Evolutionary conservation across 1,139 yeast genomes (phyloP), one percentile per base, ranked within the genome.

Genomic region (Kodamaea anthophila): DNA sequence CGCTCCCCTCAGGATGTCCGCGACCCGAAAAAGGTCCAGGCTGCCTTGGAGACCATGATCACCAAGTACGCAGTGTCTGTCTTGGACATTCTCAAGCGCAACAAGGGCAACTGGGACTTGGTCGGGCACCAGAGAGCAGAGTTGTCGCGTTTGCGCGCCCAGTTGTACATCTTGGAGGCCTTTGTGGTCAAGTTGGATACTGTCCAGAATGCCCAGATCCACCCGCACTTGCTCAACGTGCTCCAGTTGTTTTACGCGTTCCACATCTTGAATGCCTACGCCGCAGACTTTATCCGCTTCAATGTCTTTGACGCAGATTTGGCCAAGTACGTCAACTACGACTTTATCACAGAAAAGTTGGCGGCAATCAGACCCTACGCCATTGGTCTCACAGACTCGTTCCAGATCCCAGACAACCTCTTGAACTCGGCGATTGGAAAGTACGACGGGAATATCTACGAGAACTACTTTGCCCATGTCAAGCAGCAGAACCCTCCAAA

Each of bases 321-420:
- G 26, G 54, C 61, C 42, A 49, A 57, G 30, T 49, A 49, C 28
- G 49, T 63, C 41, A 54, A 56, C 35, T 47, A 58, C 33, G 44
- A 44, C 29, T 49, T 51, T 35, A 53, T 62, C 37, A 62, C 67
- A 31, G 52, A 47, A 31, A 50, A 61, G 34, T 60, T 64, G 43
- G 40, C 41, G 31, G 60, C 59, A 36, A 43, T 66, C 36, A 62
- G 73, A 52, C 70, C 70, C 24, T 56, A 63, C 38, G 66, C 60
- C 24, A 54, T 66, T 39, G 65, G 68, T 15, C 61, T 55, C 38
- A 65, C 72, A 24, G 73, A 66, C 47, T 53, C 72, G n/a, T 66
- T 66, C 68, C 68, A 65, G 44, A 56, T 52, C 39, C 53, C 68
- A 22, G 73, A 66, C 44, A 61, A 58, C 59, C 43, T 60, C 44